Percentiles rank a stretch among this genome's conserved stretches.
Conservation (phyloP, 805 yeast species). For the Pichia phayaonensis region DNA sequence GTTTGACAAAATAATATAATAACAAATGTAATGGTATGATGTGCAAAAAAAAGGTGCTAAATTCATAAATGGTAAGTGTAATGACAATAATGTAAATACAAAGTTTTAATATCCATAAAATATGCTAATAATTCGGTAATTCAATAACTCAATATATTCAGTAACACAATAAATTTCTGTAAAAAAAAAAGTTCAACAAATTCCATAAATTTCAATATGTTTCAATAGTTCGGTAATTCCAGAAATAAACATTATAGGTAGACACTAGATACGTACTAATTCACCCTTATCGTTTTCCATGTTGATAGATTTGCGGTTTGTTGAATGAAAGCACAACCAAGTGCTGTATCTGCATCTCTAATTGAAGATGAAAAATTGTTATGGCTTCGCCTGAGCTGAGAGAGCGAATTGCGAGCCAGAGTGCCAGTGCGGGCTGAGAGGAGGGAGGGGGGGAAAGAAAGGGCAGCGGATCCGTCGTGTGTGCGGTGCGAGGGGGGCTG, state of each 20-base stretch:
- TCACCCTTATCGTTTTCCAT: conserved; percentile 99
- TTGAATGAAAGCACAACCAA: neutral
- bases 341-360: neutral
- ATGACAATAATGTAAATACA: neutral
- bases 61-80: too few relatives aligned
- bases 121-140: neutral
- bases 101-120: neutral
- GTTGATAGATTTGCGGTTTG: conserved; percentile 32
- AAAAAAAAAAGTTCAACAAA: too few relatives aligned
- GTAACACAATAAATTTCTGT: too few relatives aligned
- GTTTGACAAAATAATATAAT: too few relatives aligned
- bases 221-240: neutral
- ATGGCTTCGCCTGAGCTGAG: neutral
- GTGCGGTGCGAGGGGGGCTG: neutral
- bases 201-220: too few relatives aligned
- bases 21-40: too few relatives aligned
- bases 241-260: neutral
- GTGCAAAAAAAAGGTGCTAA: too few relatives aligned
- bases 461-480: neutral
- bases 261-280: conserved; percentile 62
- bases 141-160: neutral
- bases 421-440: neutral
- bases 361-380: neutral
- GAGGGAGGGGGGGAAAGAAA: too few relatives aligned
- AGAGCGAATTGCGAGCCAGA: neutral